Base-by-base conservation (phyloP, 2,329 filamentous ascomycete species). In the Trichoderma atrobrunneum region DNA sequence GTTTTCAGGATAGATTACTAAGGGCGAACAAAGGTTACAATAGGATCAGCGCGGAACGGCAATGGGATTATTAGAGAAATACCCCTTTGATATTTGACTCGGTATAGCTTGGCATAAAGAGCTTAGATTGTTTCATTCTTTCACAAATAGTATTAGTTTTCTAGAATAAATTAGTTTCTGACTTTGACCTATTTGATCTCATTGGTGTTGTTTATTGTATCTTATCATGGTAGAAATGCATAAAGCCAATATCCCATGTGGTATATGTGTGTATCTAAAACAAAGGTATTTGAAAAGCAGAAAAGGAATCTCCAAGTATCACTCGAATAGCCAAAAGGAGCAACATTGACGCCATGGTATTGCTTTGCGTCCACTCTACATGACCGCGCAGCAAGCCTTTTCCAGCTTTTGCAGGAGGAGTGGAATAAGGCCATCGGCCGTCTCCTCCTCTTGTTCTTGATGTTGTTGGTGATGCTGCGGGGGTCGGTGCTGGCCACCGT, bases 371-470 rank as follows among this genome's bases (percentile, higher is more conserved):
- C 83, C 84, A 14, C 34, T 69, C 84, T 84, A 95, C 92, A 95
- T 95, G 77, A 95, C 88, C 51, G 89, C 84, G 84, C 92, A 95
- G 82, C 92, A 95, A 72, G 83, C 84, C 81, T 89, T 90, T 80
- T 90, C 89, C 79, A 94, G 79, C 82, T 90, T 90, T 78, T 85
- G 87, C 74, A 92, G 78, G 43, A 93, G 78, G 79, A 84, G 87
- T 8, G 88, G 87, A 76, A 93, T 78, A 36, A 89, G 78, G 79
- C 89, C 89, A 79, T 88, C 83, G 76, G 88, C 89, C 67, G 89
- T 79, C 74, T 90, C 85, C 71, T 86, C 83, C 2, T 81, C 79
- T 74, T 18, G 60, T 5, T 51, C 43, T 51, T 63, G 60, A 24
- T 62, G 32, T 7, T 32, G 57, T 21, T 32, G 64, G 30, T 82